phyloP scores from a whole-genome alignment of 208 protist genomes.

The Spongospora subterranea region DNA sequence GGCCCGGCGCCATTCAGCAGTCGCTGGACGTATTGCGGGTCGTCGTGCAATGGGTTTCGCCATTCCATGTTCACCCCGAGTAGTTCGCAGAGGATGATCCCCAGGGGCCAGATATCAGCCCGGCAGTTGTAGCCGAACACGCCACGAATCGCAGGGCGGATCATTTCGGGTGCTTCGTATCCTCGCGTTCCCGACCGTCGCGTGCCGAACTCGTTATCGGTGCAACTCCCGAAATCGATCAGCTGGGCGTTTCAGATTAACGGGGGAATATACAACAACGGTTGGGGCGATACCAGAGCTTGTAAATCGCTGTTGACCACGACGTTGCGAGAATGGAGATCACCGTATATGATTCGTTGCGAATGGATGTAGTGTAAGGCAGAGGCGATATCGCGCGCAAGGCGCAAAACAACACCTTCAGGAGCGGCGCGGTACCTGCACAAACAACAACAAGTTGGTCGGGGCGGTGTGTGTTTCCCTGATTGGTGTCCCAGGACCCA shows the following conservation, averaged over 20 bases:
- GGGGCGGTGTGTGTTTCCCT: background rate
- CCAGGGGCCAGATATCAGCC: background rate
- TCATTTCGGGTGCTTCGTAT: conserved; percentile 9
- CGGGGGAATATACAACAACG: background rate
- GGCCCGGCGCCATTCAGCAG: background rate
- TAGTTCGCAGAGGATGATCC: background rate
- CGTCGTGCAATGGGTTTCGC: background rate
- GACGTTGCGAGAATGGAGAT: background rate
- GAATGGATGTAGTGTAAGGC: background rate
- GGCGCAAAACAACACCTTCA: background rate
- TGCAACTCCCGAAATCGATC: background rate
- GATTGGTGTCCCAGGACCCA: no score
- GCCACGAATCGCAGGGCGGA: background rate
- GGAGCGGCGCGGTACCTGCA: background rate
- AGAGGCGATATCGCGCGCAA: background rate
- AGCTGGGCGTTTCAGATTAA: background rate
- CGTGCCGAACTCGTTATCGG: background rate
- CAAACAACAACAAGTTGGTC: background rate
- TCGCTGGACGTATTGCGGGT: background rate
- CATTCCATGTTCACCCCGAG: background rate
- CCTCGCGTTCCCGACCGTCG: background rate
- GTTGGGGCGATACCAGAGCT: background rate
- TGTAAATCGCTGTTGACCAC: background rate
- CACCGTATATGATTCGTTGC: conserved; percentile 4
- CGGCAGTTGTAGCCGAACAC: background rate